Evolutionary conservation across 768 basidiomycete species (phyloP).

Genomic region (Butyriboletus loyo): DNA sequence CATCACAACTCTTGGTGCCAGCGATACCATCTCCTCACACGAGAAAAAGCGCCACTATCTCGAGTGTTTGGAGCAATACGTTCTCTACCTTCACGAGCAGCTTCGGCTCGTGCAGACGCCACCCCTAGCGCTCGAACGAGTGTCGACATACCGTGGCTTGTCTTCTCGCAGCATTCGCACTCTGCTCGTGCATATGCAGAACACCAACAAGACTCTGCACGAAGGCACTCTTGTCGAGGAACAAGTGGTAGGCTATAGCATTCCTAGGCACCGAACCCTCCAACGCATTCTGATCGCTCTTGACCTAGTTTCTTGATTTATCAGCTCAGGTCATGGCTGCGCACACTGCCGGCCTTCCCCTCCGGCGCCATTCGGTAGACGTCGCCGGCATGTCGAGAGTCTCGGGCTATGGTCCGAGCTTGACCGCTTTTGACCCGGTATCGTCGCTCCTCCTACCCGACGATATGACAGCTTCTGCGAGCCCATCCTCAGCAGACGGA

Average conservation of each 20-base stretch:
- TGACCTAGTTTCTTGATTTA: conserved; percentile 28
- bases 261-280: background rate
- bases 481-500: conserved; percentile 22
- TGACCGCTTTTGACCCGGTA: conserved; percentile 17
- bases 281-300: background rate
- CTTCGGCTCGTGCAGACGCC: conserved; percentile 46
- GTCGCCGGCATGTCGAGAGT: conserved; percentile 13
- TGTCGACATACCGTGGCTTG: conserved; percentile 50
- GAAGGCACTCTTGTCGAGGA: conserved; percentile 52
- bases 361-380: conserved; percentile 33
- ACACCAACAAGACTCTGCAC: conserved; percentile 49
- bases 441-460: conserved; percentile 12
- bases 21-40: conserved; percentile 74
- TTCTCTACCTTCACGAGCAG: conserved; percentile 62
- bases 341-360: conserved; percentile 23
- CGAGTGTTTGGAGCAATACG: conserved; percentile 70
- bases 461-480: conserved; percentile 21
- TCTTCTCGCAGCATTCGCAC: conserved; percentile 67
- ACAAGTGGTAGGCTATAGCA: conserved; percentile 40
- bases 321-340: conserved; percentile 27
- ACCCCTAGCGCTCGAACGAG: conserved; percentile 49
- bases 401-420: conserved; percentile 4
- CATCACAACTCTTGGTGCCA: conserved; percentile 17
- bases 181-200: conserved; percentile 68
- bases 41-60: conserved; percentile 76